Base-by-base conservation (phyloP, 805 yeast species). In the Blastobotrys peoriensis region DNA sequence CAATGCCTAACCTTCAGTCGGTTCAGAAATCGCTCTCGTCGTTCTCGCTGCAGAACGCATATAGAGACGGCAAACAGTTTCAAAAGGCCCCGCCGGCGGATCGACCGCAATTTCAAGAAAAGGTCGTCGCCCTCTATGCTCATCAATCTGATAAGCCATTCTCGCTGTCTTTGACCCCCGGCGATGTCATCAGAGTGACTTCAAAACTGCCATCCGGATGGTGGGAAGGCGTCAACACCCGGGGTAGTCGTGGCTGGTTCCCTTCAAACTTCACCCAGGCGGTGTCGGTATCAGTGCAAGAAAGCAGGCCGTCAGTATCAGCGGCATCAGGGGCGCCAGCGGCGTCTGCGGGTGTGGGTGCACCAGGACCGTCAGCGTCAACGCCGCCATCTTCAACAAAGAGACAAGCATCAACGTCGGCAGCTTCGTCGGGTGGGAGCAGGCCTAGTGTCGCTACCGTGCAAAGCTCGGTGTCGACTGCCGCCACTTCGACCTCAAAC, bases 161-260 rank as follows among this genome's bases (percentile, higher is more conserved):
- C 35, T 72, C 77, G 37, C 63, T 83, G 34, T 72, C 74, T 18
- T 62, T 83, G 17, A 64, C 62, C 43, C 65, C 73, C n/a, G 91
- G 88, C 16, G 94, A 84, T 51, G 71, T 83, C 2, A 66, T 87
- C 1, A 75, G 81, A 53, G 93, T 87, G 10, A 58, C 85, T n/a
- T 60, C 72, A 13, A 83, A 82, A 48, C 68, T 77, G 13, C 75
- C 73, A 33, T 61, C 78, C 2, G 85, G 87, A 2, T 87, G 95
- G 96, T 86, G 94, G 93, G 95, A 87, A 61, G 95, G 96, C 8
- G 70, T 82, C 15, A 61, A 58, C 3, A 63, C 62, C 33, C 60
- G 65, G 2, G 62, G 58, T 16, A 74, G 74, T 4, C 71, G 94
- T 57, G 96, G 96, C 54, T 87, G 95, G 95, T 85, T 87, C 66